Conservation (phyloP, 345 rosid species). For the Sonneratia caseolaris region DNA sequence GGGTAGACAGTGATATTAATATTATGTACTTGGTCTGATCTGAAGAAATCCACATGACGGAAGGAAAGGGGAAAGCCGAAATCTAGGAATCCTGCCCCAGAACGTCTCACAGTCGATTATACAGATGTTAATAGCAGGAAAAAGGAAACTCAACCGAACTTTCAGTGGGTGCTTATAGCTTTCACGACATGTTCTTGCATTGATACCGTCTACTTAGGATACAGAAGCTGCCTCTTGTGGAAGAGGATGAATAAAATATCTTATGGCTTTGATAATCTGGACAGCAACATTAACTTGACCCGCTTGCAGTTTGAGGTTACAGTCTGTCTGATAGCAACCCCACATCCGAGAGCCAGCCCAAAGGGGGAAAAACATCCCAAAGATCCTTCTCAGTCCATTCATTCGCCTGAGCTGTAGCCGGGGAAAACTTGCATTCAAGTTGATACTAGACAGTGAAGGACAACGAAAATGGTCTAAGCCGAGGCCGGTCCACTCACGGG, state of each 20-base stretch:
- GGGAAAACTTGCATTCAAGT: too few relatives aligned
- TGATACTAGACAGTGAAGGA: too few relatives aligned
- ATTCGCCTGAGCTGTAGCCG: too few relatives aligned
- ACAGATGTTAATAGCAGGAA: too few relatives aligned
- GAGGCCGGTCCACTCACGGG: too few relatives aligned
- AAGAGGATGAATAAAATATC: neutral
- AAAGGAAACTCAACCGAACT: neutral
- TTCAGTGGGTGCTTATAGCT: neutral
- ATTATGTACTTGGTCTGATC: neutral
- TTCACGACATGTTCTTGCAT: neutral
- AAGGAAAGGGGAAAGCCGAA: too few relatives aligned
- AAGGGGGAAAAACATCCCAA: too few relatives aligned
- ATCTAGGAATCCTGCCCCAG: too few relatives aligned
- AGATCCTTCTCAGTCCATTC: too few relatives aligned
- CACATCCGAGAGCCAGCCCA: neutral
- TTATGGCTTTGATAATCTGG: neutral
- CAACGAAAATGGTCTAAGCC: too few relatives aligned
- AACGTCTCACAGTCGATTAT: too few relatives aligned
- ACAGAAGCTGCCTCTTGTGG: neutral
- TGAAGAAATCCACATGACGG: too few relatives aligned
- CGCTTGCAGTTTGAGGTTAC: neutral
- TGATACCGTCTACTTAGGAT: neutral
- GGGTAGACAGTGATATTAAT: neutral
- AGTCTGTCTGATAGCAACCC: neutral
- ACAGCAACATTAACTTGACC: neutral